These are phyloP conservation scores for Phytophthora aleatoria DNA, from an alignment of 352 stramenopile species.

Conservation along the genomic window DNA sequence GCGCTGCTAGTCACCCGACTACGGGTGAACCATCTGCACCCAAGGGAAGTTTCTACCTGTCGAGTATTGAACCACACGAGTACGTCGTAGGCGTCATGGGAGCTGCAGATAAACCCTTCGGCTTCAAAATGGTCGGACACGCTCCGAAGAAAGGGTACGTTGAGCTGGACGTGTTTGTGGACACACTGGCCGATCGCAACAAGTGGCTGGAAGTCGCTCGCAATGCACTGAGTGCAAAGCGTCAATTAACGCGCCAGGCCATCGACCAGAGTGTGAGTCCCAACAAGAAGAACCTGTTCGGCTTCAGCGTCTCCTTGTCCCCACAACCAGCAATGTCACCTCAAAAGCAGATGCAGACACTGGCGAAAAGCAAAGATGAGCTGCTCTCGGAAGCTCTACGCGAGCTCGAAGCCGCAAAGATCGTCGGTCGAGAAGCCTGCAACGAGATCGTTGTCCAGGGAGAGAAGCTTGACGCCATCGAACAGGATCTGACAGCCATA, in stretches of 20 bases:
- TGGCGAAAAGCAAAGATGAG: slow-evolving; percentile 61
- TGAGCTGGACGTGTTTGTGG: slow-evolving; percentile 83
- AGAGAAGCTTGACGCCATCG: slow-evolving; percentile 77
- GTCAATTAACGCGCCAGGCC: slow-evolving; percentile 46
- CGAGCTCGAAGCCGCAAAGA: slow-evolving; percentile 75
- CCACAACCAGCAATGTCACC: slow-evolving; percentile 38
- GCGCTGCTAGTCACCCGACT: slow-evolving; percentile 45
- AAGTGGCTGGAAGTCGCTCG: slow-evolving; percentile 85
- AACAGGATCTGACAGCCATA: slow-evolving; percentile 62
- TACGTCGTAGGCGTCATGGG: slow-evolving; percentile 75
- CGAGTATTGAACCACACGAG: slow-evolving; percentile 79
- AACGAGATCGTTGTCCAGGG: slow-evolving; percentile 76
- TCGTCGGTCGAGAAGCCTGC: slow-evolving; percentile 68
- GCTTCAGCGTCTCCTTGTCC: slow-evolving; percentile 44
- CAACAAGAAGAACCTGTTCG: slow-evolving; percentile 59
- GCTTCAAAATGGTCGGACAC: slow-evolving; percentile 87
- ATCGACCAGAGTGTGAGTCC: slow-evolving; percentile 41
- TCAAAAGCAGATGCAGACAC: slow-evolving; percentile 73
- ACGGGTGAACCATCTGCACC: slow-evolving; percentile 17
- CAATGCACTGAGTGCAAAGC: slow-evolving; percentile 65
- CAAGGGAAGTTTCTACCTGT: slow-evolving; percentile 81
- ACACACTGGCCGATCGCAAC: slow-evolving; percentile 60
- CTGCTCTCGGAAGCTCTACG: slow-evolving; percentile 74
- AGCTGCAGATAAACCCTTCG: slow-evolving; percentile 74
- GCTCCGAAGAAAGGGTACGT: slow-evolving; percentile 75